A percentile compares a stretch with the other conserved stretches of the same genome.
These are phyloP conservation scores for Macrolepiota fuliginosa DNA, from an alignment of 768 basidiomycete genomes.

Conservation along the genomic window DNA sequence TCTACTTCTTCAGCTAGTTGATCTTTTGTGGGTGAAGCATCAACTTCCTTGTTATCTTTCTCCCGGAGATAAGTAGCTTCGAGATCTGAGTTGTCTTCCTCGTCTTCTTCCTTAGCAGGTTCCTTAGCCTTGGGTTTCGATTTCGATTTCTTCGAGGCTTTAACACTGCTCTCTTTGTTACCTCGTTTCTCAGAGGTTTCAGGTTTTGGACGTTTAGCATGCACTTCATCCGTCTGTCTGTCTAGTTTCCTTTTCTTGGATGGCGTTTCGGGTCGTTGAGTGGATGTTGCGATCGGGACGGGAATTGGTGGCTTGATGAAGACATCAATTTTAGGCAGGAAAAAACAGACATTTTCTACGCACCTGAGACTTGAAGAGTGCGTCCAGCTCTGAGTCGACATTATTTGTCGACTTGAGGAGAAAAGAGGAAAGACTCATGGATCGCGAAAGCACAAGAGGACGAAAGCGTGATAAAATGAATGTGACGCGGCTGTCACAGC, in stretches of 20 bases:
- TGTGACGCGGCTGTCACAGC: background rate
- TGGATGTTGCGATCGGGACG: background rate
- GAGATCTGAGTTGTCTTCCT: conserved; percentile 16
- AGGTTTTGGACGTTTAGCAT: conserved; percentile 25
- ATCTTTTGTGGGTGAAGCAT: conserved; percentile 6
- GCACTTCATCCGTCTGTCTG: conserved; percentile 14
- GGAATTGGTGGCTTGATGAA: conserved; percentile 17
- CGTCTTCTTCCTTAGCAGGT: conserved; percentile 12
- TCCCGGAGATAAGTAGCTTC: conserved; percentile 6
- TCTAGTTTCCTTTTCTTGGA: conserved; percentile 33
- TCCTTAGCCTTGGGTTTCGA: conserved; percentile 5
- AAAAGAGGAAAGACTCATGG: conserved; percentile 58
- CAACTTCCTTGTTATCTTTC: conserved; percentile 18
- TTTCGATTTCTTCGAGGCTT: conserved; percentile 5
- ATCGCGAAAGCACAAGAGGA: background rate
- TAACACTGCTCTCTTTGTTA: background rate
- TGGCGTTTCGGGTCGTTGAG: background rate
- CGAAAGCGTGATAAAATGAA: background rate
- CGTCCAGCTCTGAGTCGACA: conserved; percentile 62
- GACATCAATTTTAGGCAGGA: background rate
- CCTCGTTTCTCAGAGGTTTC: conserved; percentile 10
- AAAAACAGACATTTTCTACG: conserved; percentile 21
- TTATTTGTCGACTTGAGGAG: conserved; percentile 39
- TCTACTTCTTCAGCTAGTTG: conserved; percentile 17
- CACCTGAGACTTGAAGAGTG: conserved; percentile 57